Evolutionary conservation across 1,139 yeast species (phyloP).

Genomic region (Magnusiomyces magnusii): DNA sequence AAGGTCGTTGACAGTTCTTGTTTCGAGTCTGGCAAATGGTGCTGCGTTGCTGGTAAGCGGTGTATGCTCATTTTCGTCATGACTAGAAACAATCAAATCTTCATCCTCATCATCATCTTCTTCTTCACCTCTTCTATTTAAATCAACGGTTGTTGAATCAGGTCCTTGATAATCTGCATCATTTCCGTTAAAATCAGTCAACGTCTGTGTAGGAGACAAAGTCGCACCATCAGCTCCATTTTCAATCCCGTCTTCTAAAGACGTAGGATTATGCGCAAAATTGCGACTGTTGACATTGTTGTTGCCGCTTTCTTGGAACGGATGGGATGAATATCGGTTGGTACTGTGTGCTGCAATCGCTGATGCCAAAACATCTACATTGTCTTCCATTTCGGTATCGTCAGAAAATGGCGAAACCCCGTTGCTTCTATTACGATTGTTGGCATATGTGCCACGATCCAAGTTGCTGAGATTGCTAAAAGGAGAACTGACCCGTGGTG

Average conservation of each 20-base stretch:
- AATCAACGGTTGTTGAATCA: background rate
- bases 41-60: too few relatives aligned
- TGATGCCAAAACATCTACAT: background rate
- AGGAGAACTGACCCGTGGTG: conserved; percentile 12
- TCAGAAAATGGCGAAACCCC: background rate
- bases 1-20: too few relatives aligned
- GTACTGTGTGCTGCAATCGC: background rate
- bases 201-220: conserved; percentile 1
- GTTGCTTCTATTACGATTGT: background rate
- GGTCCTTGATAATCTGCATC: background rate
- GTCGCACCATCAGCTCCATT: background rate
- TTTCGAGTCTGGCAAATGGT: too few relatives aligned
- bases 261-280: background rate
- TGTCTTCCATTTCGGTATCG: background rate
- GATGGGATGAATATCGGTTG: background rate
- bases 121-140: too few relatives aligned
- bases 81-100: conserved; percentile 9
- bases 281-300: background rate
- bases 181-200: background rate
- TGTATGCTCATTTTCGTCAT: conserved; percentile 27
- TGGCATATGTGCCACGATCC: background rate
- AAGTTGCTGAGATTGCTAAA: too few relatives aligned
- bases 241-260: background rate
- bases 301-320: background rate
- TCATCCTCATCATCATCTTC: background rate